A percentile compares a stretch with the other conserved stretches of the same genome.
phyloP scores from a whole-genome alignment of 2,329 filamentous ascomycete genomes.

The Neonectria neomacrospora region DNA sequence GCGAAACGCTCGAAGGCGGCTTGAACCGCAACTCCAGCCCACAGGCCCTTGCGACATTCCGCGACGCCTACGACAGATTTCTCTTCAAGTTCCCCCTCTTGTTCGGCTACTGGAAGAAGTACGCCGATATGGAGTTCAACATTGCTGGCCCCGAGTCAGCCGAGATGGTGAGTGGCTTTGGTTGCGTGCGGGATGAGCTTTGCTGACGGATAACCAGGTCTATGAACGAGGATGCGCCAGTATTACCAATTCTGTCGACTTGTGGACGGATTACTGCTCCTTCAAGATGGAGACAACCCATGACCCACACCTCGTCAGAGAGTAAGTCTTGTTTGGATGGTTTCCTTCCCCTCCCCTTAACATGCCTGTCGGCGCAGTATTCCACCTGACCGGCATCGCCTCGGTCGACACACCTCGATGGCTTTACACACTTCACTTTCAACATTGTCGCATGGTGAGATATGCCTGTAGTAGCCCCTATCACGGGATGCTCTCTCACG shows the following conservation, averaged over 20 bases:
- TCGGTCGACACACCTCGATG: constrained; percentile 51
- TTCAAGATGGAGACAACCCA: constrained; percentile 99
- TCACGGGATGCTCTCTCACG: constrained; percentile 73
- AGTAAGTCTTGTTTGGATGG: constrained; percentile 85
- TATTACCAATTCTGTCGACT: constrained; percentile 91
- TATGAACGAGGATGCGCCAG: constrained; percentile 96
- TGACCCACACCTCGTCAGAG: constrained; percentile 94
- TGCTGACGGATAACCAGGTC: constrained; percentile 65
- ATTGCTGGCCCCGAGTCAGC: constrained; percentile 97
- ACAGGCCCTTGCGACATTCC: constrained; percentile 86
- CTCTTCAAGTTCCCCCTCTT: constrained; percentile 94
- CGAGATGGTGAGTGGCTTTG: constrained; percentile 79
- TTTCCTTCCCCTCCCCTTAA: constrained; percentile 78
- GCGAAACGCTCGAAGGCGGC: constrained; percentile 88
- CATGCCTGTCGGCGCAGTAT: constrained; percentile 61
- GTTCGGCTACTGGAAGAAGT: constrained; percentile 99
- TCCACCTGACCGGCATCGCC: constrained; percentile 54
- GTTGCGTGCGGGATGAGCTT: constrained; percentile 4
- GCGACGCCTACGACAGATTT: constrained; percentile 91
- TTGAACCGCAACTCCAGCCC: constrained; percentile 97
- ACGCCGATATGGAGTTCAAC: constrained; percentile 96
- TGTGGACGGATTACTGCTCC: constrained; percentile 97
- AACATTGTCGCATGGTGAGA: constrained; percentile 72
- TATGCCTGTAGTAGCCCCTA: constrained; percentile 70
- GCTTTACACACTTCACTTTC: constrained; percentile 51